A percentile compares a stretch with the other conserved stretches of the same genome.
phyloP scores from a whole-genome alignment of 108 stramenopile genomes.

The Cyclostephanos tholiformis region DNA sequence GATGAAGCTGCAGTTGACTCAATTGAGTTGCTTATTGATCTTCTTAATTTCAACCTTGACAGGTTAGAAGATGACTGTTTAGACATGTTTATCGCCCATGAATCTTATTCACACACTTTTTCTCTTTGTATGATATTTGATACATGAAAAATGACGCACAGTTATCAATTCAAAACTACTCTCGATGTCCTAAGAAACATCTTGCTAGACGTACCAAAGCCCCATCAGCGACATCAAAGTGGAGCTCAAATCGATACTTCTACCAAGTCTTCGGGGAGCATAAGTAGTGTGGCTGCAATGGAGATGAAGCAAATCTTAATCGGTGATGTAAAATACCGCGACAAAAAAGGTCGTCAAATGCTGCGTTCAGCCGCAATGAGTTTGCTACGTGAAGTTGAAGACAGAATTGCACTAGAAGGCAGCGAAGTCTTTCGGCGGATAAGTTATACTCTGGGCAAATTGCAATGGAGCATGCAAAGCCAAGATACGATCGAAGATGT shows the following conservation, averaged over 20 bases:
- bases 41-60: constrained; percentile 45
- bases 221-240: constrained; percentile 27
- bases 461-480: constrained; percentile 49
- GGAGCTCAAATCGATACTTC: constrained; percentile 20
- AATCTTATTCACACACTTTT: not conserved
- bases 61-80: constrained; percentile 1
- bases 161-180: constrained; percentile 56
- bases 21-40: constrained; percentile 51
- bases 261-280: constrained; percentile 12
- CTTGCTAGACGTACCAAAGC: constrained; percentile 49
- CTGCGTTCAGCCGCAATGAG: constrained; percentile 37
- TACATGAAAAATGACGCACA: not conserved
- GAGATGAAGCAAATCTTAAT: constrained; percentile 46
- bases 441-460: constrained; percentile 39
- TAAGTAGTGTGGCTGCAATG: constrained; percentile 39
- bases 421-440: constrained; percentile 38
- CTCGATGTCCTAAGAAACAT: constrained; percentile 54
- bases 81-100: not conserved
- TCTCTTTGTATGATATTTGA: not conserved
- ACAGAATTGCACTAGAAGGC: constrained; percentile 28
- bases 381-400: constrained; percentile 42
- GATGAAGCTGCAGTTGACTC: constrained; percentile 36
- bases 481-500: constrained; percentile 46
- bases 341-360: constrained; percentile 38
- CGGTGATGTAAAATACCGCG: constrained; percentile 17